These are phyloP conservation scores for Malassezia brasiliensis DNA, from an alignment of 1,284 basidiomycete species.

Conservation along the genomic window DNA sequence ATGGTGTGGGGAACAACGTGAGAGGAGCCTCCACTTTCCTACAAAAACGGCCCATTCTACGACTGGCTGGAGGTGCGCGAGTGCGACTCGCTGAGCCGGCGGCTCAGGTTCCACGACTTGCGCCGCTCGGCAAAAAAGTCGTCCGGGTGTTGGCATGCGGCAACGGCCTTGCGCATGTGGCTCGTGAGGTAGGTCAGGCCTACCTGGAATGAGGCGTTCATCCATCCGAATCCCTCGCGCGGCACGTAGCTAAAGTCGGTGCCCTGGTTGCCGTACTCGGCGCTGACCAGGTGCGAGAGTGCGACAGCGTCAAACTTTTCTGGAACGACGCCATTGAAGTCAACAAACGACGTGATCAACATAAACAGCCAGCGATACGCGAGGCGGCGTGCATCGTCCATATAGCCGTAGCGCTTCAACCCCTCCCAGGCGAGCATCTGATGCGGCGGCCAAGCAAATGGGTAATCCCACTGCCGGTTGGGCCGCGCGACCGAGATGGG, in stretches of 20 bases:
- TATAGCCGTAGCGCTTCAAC: slow-evolving; percentile 85
- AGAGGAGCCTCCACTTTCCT: neutral
- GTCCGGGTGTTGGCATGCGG: slow-evolving; percentile 81
- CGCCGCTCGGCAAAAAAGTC: slow-evolving; percentile 58
- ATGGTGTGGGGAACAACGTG: neutral
- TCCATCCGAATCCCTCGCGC: slow-evolving; percentile 83
- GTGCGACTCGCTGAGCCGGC: too few relatives aligned
- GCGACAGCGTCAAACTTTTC: slow-evolving; percentile 98
- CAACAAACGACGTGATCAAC: slow-evolving; percentile 52
- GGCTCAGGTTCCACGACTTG: neutral
- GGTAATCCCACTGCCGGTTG: slow-evolving; percentile 85
- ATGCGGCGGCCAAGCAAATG: slow-evolving; percentile 65
- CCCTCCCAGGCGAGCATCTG: slow-evolving; percentile 80
- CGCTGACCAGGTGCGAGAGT: slow-evolving; percentile 86
- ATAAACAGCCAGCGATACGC: slow-evolving; percentile 96
- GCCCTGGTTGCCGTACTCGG: slow-evolving; percentile 97
- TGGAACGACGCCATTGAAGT: slow-evolving; percentile 93
- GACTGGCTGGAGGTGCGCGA: too few relatives aligned
- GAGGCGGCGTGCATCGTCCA: slow-evolving; percentile 81
- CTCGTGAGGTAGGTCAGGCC: slow-evolving; percentile 86
- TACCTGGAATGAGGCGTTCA: slow-evolving; percentile 61
- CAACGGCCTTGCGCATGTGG: slow-evolving; percentile 87
- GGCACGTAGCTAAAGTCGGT: slow-evolving; percentile 81
- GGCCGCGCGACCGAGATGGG: slow-evolving; percentile 88
- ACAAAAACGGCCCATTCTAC: too few relatives aligned